Base-by-base conservation (phyloP, 139 green algal species). In the Chlamydomonas sp. region DNA sequence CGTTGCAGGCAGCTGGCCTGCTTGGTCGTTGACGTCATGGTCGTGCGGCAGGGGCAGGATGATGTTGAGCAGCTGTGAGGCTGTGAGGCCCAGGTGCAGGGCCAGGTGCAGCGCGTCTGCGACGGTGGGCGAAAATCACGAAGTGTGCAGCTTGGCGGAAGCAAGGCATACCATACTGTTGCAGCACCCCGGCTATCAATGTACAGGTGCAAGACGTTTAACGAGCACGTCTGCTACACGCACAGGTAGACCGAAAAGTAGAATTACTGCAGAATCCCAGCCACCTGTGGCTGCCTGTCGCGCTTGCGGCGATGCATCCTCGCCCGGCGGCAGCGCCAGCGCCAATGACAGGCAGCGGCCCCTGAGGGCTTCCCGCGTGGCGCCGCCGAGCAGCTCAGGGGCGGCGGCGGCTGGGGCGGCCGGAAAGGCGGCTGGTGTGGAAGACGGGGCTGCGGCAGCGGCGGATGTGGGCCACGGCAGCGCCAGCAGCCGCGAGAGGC, bases 31-130 rank as follows among this genome's bases (percentile, higher is more conserved):
- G n/a, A n/a, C n/a, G n/a, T n/a, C n/a, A n/a, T n/a, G n/a, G n/a
- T 62, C 76, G 4, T 8, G 7, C 58, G 68, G 49, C 73, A 81
- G 71, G 31, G 83, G 83, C 83, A 87, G 59, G 5, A 87, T 71
- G 49, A 15, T 60, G 7, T 60, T 4, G 75, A 88, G 63, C 63
- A 88, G 66, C 31, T 83, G 63, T n/a, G 10, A 16, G 10, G n/a
- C 7, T 2, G 84, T 75, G 75, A 88, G 76, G 3, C 69, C 63
- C 63, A 88, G 75, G 69, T 83, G 84, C 75, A 88, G 84, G 12
- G 84, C 84, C 84, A 88, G 75, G 17, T 62, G 31, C 57, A 88
- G 84, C 1, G 64, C 75, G 18, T 82, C 84, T 88, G 84, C n/a
- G 63, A 20, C 16, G 74, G 62, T 1, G 66, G 12, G 12, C 10